Base-by-base conservation (phyloP, 1,284 basidiomycete genomes). In the Afroboletus lepidellus region DNA sequence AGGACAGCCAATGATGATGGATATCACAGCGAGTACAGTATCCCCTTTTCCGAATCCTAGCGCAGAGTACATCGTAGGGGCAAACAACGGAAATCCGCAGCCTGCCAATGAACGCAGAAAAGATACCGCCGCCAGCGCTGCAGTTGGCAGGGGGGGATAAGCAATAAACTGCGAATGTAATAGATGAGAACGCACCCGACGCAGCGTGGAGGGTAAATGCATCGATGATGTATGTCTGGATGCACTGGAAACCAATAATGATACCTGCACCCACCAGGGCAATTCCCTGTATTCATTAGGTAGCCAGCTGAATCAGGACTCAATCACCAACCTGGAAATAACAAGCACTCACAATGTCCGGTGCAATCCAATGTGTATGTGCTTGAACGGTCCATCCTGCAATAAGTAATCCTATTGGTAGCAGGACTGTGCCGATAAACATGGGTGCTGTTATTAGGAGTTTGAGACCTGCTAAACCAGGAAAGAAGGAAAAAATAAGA, bases 51-150 rank as follows among this genome's bases (percentile, higher is more conserved):
- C 86, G 48, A 80, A 85, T 7, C 84, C 86, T 0, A 87, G 72
- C 13, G 72, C 71, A 4, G 72, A 66, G 64, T 82, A 87, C 84
- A 87, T 85, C 16, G 77, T 69, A 5, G 83, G 81, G 1, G 80
- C 83, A 52, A 88, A 87, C 12, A 88, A 65, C 16, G 85, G 85
- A 63, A 88, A 88, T 2, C 77, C 81, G 46, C 85, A 85, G 2
- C 85, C 83, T 1, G 79, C 79, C 0, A 85, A 57, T 0, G 83
- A 81, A 32, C 84, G 80, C 4, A 86, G 60, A 64, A 67, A 84
- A 0, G 78, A 70, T 16, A 78, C 77, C 0, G 83, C 81, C 0
- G 83, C 84, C 4, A 86, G 69, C 3, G 85, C 85, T 79, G 49
- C 21, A n/a, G 32, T 3, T 3, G 6, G 52, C 59, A 64, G 13